Percentiles rank a stretch among this genome's conserved stretches.
Evolutionary conservation across 805 yeast species (phyloP).

Genomic region (Zygotorulaspora sp.): DNA sequence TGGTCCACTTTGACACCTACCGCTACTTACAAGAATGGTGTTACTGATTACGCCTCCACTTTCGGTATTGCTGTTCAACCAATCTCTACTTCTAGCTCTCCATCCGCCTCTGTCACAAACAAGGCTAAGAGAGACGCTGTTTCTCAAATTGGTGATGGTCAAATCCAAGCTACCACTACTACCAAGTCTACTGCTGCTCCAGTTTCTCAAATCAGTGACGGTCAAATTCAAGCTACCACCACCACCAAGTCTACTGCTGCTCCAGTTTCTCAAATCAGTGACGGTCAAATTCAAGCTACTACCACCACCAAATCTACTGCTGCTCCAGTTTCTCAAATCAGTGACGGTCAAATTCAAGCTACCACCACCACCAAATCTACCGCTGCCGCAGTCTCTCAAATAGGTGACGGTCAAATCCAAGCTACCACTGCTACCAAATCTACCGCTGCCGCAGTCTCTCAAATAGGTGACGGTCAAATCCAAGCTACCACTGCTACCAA

Average conservation of each 20-base stretch:
- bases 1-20: constrained; percentile 71
- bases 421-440: constrained; percentile 15
- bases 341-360: constrained; percentile 40
- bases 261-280: constrained; percentile 41
- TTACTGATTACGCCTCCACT: constrained; percentile 49
- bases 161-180: constrained; percentile 36
- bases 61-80: constrained; percentile 70
- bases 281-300: constrained; percentile 43
- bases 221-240: constrained; percentile 35
- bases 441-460: constrained; percentile 37
- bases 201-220: constrained; percentile 44
- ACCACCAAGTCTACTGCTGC: constrained; percentile 26
- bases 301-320: constrained; percentile 26
- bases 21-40: constrained; percentile 49
- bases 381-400: constrained; percentile 13
- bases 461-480: constrained; percentile 43
- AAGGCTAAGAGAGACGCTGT: constrained; percentile 41
- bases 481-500: constrained; percentile 41
- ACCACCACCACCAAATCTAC: constrained; percentile 13
- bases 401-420: constrained; percentile 16
- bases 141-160: constrained; percentile 42
- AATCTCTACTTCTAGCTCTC: constrained; percentile 37
- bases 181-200: constrained; percentile 27
- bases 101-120: constrained; percentile 31
- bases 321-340: constrained; percentile 40